phyloP scores from a whole-genome alignment of 2,329 filamentous ascomycete genomes.

The Helminthosporium solani region DNA sequence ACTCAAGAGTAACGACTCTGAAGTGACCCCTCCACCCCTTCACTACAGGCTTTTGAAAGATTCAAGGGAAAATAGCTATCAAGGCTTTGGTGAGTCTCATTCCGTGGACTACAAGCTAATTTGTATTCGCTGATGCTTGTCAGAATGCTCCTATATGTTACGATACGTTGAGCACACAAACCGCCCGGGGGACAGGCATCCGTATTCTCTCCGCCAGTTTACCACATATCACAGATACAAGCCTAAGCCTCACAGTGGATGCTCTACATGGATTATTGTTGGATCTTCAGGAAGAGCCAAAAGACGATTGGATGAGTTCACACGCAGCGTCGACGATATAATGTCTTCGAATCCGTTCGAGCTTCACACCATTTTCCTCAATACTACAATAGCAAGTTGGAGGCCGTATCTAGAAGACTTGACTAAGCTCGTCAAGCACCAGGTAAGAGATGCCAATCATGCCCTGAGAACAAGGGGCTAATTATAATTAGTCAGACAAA shows the following conservation, averaged over 20 bases:
- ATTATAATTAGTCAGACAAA: slow-evolving; percentile 14
- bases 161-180: slow-evolving; percentile 15
- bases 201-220: slow-evolving; percentile 20
- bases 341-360: slow-evolving; percentile 22
- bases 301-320: slow-evolving; percentile 9
- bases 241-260: slow-evolving; percentile 2
- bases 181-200: slow-evolving; percentile 5
- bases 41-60: slow-evolving; percentile 14
- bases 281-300: slow-evolving; percentile 12
- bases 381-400: slow-evolving; percentile 20
- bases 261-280: slow-evolving; percentile 15
- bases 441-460: slow-evolving; percentile 2
- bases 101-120: neutral
- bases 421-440: slow-evolving; percentile 8
- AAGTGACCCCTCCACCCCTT: slow-evolving; percentile 21
- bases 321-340: slow-evolving; percentile 8
- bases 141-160: slow-evolving; percentile 15
- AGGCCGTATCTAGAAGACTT: slow-evolving; percentile 18
- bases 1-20: slow-evolving; percentile 11
- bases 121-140: neutral
- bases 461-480: neutral
- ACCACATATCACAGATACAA: slow-evolving; percentile 19
- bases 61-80: slow-evolving; percentile 8
- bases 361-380: slow-evolving; percentile 22
- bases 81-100: slow-evolving; percentile 17